phyloP scores from a whole-genome alignment of 257 asterid genomes.

The Henckelia pumila region DNA sequence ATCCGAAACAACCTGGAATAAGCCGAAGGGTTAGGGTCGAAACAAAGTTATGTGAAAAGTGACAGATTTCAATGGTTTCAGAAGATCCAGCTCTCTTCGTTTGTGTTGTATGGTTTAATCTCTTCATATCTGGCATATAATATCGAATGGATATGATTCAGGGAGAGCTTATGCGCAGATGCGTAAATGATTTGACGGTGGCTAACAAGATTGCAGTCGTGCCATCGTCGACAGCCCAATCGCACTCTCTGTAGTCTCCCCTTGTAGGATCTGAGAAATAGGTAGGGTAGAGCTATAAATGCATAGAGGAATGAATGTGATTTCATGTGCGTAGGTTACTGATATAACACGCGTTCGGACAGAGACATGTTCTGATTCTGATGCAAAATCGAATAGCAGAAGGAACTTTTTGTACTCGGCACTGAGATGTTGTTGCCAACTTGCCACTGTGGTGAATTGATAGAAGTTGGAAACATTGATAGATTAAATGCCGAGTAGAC shows the following conservation, averaged over 20 bases:
- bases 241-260: background rate
- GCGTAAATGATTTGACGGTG: background rate
- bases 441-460: too few species aligned
- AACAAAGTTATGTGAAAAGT: background rate
- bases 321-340: background rate
- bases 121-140: background rate
- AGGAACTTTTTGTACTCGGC: too few species aligned
- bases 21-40: slow-evolving; percentile 36
- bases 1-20: slow-evolving; percentile 78
- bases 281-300: background rate
- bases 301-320: background rate
- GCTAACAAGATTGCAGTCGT: background rate
- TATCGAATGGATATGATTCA: background rate
- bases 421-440: too few species aligned
- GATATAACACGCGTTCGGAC: background rate
- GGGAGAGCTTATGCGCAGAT: background rate
- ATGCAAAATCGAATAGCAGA: background rate
- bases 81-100: background rate
- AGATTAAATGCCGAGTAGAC: background rate
- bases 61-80: slow-evolving; percentile 5
- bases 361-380: background rate
- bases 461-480: background rate
- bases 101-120: background rate
- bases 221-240: background rate
- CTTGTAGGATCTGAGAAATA: background rate